Evolutionary conservation across 331 rosid species (phyloP).

Genomic region (Saraca asoca): DNA sequence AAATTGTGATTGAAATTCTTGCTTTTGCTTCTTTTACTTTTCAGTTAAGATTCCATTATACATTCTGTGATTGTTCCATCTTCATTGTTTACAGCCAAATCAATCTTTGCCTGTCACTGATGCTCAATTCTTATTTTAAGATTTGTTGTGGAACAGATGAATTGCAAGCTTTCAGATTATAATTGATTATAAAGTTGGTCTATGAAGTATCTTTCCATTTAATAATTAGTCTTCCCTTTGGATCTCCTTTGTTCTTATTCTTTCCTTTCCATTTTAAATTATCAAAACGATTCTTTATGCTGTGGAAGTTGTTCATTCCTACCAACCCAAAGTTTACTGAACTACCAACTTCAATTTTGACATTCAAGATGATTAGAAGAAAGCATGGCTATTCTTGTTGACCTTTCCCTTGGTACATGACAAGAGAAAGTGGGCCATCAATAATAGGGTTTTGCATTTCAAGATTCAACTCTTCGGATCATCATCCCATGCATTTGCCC

Average conservation of each 20-base stretch:
- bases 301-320: conserved; percentile 29
- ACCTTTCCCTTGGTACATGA: conserved; percentile 16
- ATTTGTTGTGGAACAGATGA: conserved; percentile 13
- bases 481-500: conserved; percentile 14
- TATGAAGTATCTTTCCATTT: conserved; percentile 36
- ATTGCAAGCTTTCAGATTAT: conserved; percentile 37
- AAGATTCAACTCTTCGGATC: conserved; percentile 29
- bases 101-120: no score
- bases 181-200: conserved; percentile 34
- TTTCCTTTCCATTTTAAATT: conserved; percentile 15
- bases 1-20: no score
- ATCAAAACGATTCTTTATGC: conserved; percentile 19
- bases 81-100: no score
- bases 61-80: no score
- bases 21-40: no score
- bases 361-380: conserved; percentile 21
- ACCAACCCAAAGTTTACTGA: conserved; percentile 19
- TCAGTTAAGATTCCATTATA: no score
- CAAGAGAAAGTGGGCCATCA: conserved; percentile 20
- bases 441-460: neutral
- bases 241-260: conserved; percentile 52
- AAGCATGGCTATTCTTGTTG: conserved; percentile 25
- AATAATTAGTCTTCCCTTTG: conserved; percentile 27
- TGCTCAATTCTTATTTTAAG: conserved; percentile 23
- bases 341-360: conserved; percentile 5